Base-by-base conservation (phyloP, 768 basidiomycete genomes). In the Hericium erinaceus region DNA sequence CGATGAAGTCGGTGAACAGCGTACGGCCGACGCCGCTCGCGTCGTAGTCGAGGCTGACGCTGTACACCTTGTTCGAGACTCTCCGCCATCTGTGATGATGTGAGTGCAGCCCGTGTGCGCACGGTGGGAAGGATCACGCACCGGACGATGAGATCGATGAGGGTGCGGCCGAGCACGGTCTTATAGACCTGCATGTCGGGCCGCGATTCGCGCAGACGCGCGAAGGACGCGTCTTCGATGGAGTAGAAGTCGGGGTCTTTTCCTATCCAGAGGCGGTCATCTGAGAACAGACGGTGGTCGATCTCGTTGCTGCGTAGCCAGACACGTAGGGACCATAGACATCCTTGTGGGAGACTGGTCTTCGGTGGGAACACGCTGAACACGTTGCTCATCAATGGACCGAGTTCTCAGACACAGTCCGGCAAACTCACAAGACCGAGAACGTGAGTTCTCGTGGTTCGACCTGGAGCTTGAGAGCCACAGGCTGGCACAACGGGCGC, bases 261-360 rank as follows among this genome's bases (percentile, higher is more conserved):
- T 16, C 81, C 84, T 12, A 86, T 70, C 83, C 83, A 86, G 26
- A 87, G 64, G 26, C 84, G 81, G 61, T 84, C 81, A 18, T 82
- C 81, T 39, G 77, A 76, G 62, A 87, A 87, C 48, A 87, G 56
- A 39, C 83, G 77, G 59, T 85, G 85, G 57, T 86, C 81, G 39
- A 81, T 69, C n/a, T 72, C 75, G 37, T 77, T 77, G 5, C 75
- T 75, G 13, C 80, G 75, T 48, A 87, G 70, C 84, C 85, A 87
- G 18, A 85, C 80, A 0, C 85, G 82, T 20, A 85, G 69, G 15
- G 79, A 77, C 69, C 73, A 80, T 3, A 84, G 66, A 55, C 76
- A 79, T 0, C 77, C 80, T n/a, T 69, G 69, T 0, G 84, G 84
- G 1, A 83, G 67, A 48, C 75, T 75, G 20, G 74, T 63, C 66